These are phyloP conservation scores for Avena insularis DNA, from an alignment of 176 grass and related monocot genomes.

Conservation along the genomic window DNA sequence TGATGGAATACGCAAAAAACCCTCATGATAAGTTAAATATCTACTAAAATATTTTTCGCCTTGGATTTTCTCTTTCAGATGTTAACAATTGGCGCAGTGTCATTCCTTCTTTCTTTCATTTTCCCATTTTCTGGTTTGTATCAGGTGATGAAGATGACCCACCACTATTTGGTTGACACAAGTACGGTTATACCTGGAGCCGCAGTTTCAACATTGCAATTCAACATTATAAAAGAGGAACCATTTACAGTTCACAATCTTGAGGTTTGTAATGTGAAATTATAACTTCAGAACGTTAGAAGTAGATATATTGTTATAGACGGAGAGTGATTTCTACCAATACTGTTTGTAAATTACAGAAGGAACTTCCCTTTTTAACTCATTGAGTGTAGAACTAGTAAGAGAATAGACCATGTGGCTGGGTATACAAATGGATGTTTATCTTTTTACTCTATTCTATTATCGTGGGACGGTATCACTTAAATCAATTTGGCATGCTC, in stretches of 20 bases:
- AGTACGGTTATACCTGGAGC: conserved; percentile 91
- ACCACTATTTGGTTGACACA: conserved; percentile 97
- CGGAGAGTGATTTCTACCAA: not conserved
- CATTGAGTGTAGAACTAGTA: conserved; percentile 11
- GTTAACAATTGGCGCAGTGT: conserved; percentile 1
- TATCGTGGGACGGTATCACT: not conserved
- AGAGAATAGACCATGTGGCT: conserved; percentile 7
- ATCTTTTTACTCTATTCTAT: conserved; percentile 29
- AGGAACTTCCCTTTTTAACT: not conserved
- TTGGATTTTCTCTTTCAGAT: not conserved
- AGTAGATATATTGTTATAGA: not conserved
- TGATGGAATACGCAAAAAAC: conserved; percentile 6
- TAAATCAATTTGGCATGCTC: conserved; percentile 18
- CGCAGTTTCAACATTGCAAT: conserved; percentile 81
- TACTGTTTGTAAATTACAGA: conserved; percentile 20
- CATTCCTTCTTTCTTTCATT: conserved; percentile 10
- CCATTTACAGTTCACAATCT: conserved; percentile 84
- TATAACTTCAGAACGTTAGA: not conserved
- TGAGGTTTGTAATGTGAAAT: conserved; percentile 58
- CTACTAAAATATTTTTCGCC: not conserved
- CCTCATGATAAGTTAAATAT: conserved; percentile 28
- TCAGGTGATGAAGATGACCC: conserved; percentile 98
- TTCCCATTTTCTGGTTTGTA: conserved; percentile 10
- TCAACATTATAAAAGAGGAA: conserved; percentile 94
- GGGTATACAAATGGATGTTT: not conserved